Evolutionary conservation across 768 basidiomycete genomes (phyloP).

Genomic region (Amanita rimosa): DNA sequence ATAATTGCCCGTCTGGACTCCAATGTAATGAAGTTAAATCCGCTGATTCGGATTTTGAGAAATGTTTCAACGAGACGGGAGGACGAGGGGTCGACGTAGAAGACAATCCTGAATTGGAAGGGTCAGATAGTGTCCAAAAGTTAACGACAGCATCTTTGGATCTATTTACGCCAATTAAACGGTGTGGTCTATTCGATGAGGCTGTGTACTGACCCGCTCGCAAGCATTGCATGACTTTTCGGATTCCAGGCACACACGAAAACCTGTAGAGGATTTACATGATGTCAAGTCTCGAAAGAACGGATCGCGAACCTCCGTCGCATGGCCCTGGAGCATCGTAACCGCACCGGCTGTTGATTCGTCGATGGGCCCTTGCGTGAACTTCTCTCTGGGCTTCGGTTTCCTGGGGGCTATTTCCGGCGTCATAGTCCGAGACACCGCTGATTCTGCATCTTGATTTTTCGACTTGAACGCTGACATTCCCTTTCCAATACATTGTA

Average conservation of each 20-base stretch:
- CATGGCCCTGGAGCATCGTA: conserved; percentile 45
- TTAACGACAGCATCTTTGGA: conserved; percentile 71
- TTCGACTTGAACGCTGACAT: conserved; percentile 1
- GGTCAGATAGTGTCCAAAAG: conserved; percentile 55
- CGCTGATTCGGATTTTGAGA: conserved; percentile 32
- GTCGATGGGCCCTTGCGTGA: conserved; percentile 31
- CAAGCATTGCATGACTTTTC: conserved; percentile 40
- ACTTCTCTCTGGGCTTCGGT: conserved; percentile 14
- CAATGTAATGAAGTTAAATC: conserved; percentile 74
- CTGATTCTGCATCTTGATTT: conserved; percentile 7
- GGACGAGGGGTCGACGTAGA: conserved; percentile 21
- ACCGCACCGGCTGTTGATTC: conserved; percentile 29
- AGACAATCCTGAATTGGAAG: conserved; percentile 18
- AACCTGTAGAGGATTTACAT: conserved; percentile 32
- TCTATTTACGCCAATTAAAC: conserved; percentile 22
- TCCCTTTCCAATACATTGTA: background rate
- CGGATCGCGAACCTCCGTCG: conserved; percentile 35
- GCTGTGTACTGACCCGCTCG: conserved; percentile 49
- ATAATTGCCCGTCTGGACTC: conserved; percentile 59
- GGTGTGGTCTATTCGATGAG: conserved; percentile 5
- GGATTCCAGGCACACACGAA: conserved; percentile 81
- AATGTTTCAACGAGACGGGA: conserved; percentile 37
- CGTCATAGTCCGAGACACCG: conserved; percentile 12
- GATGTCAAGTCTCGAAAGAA: background rate
- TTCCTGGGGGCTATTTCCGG: conserved; percentile 14